phyloP scores from a whole-genome alignment of 257 asterid species.

The Solanum virginianum region DNA sequence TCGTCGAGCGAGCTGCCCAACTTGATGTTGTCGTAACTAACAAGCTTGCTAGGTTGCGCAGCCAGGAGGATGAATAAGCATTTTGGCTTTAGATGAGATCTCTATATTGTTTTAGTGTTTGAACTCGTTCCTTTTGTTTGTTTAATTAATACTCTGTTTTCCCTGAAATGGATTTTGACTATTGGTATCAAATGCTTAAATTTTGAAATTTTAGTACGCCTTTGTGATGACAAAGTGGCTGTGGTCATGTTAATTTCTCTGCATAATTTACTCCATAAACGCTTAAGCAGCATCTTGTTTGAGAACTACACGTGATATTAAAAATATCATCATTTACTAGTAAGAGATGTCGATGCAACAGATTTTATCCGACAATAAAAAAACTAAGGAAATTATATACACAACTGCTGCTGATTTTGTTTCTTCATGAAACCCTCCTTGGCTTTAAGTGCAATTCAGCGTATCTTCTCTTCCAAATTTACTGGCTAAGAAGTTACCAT shows the following conservation, averaged over 20 bases:
- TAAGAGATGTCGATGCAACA: background rate
- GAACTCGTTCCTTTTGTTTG: background rate
- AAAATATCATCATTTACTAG: background rate
- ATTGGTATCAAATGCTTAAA: background rate
- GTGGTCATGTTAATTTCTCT: background rate
- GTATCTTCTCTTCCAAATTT: no score
- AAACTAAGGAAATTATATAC: background rate
- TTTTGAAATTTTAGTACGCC: background rate
- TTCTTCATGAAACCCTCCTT: background rate
- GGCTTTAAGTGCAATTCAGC: background rate
- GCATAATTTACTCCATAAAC: background rate
- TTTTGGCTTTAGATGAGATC: background rate
- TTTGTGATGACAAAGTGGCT: background rate
- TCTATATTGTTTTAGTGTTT: background rate
- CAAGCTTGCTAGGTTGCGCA: slow-evolving; percentile 67
- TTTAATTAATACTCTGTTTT: background rate
- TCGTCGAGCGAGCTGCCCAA: slow-evolving; percentile 63
- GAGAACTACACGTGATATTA: background rate
- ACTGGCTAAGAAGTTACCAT: background rate
- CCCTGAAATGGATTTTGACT: background rate
- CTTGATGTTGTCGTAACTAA: slow-evolving; percentile 62
- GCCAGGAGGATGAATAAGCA: slow-evolving; percentile 70
- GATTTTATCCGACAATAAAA: background rate
- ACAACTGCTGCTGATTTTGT: background rate
- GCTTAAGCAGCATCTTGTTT: background rate